A percentile compares a stretch with the other conserved stretches of the same genome.
phyloP scores from a whole-genome alignment of 371 early-diverging fungal species.

The Apophysomyces trapeziformis region DNA sequence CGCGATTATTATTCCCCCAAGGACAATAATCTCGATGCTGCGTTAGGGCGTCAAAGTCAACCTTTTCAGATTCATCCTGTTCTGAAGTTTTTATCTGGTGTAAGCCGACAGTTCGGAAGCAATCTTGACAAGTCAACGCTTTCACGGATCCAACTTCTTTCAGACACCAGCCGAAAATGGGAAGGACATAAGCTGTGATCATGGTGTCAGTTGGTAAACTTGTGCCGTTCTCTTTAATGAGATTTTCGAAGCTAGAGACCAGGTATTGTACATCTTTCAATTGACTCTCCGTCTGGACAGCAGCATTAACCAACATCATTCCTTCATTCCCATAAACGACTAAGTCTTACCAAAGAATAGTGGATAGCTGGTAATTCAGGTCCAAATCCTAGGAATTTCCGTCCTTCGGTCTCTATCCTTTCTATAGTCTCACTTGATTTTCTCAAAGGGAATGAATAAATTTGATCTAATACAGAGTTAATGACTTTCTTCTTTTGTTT shows the following conservation, averaged over 20 bases:
- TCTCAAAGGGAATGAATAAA: background rate
- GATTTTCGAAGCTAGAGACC: background rate
- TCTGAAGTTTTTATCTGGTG: background rate
- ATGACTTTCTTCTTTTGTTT: no score
- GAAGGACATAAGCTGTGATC: slow-evolving; percentile 1
- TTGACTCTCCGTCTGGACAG: background rate
- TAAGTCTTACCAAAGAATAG: background rate
- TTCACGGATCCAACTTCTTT: background rate
- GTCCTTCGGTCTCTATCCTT: slow-evolving; percentile 5
- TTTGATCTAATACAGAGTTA: background rate
- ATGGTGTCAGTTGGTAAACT: background rate
- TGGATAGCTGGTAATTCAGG: background rate
- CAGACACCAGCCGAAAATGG: background rate
- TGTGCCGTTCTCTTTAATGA: background rate
- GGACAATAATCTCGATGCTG: background rate
- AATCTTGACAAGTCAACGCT: slow-evolving; percentile 5
- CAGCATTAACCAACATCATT: background rate
- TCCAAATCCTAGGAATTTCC: background rate
- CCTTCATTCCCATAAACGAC: background rate
- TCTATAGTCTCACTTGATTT: background rate
- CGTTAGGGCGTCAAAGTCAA: background rate
- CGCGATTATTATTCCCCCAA: background rate
- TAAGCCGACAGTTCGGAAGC: background rate
- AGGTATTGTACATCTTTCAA: background rate
- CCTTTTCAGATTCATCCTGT: background rate